Conservation (phyloP, 2,329 filamentous ascomycete species). For the Pestalotiopsis sp. region DNA sequence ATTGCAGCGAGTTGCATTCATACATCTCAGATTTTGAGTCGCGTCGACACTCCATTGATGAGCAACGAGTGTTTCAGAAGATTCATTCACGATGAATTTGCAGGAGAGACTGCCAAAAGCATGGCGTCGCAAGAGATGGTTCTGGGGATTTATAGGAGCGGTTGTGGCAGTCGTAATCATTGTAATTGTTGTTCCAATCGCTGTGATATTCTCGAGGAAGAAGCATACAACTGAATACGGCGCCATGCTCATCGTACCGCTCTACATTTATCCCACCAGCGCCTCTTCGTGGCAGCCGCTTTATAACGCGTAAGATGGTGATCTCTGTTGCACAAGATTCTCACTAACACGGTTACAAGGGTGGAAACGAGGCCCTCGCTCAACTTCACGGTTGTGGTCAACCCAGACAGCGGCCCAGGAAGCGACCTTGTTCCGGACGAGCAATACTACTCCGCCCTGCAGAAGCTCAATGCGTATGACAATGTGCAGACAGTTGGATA, state of each 20-base stretch:
- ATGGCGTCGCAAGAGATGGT: neutral
- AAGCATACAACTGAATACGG: neutral
- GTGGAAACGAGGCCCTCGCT: neutral
- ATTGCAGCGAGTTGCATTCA: neutral
- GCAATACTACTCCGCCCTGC: neutral
- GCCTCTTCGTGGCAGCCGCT: conserved; percentile 1
- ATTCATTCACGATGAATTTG: conserved; percentile 2
- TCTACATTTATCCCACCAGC: conserved; percentile 2
- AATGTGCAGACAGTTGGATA: conserved; percentile 2
- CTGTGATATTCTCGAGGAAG: neutral
- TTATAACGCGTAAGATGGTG: neutral
- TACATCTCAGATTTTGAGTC: neutral
- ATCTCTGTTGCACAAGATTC: neutral
- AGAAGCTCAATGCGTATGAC: conserved; percentile 1
- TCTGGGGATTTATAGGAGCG: neutral
- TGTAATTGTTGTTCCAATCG: conserved; percentile 3
- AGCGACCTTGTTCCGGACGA: neutral
- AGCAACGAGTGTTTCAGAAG: neutral
- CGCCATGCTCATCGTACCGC: conserved; percentile 4
- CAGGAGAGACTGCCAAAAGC: neutral
- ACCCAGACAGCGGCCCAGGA: conserved; percentile 1
- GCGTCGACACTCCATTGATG: neutral
- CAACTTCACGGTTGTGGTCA: conserved; percentile 7
- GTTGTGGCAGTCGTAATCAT: neutral
- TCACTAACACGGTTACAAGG: neutral